Evolutionary conservation across 495 filamentous ascomycete species (phyloP).

Genomic region (Penicillium silybi): DNA sequence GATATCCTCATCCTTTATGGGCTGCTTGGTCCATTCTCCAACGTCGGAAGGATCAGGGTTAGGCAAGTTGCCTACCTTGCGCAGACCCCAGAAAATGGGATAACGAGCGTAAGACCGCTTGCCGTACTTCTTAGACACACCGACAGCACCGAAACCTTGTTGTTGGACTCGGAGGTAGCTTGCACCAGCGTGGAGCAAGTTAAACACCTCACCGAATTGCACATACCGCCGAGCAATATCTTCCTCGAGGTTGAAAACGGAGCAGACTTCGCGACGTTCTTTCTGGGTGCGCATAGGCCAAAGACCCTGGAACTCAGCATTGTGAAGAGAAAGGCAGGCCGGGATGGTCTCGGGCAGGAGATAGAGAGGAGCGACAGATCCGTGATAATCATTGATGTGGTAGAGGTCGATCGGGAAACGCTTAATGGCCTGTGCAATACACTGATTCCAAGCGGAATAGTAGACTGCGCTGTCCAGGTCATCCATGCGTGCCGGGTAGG

Average conservation of each 20-base stretch:
- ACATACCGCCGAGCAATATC: constrained; percentile 40
- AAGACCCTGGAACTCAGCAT: constrained; percentile 72
- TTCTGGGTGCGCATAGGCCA: constrained; percentile 73
- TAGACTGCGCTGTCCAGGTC: constrained; percentile 67
- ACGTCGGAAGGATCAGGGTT: constrained; percentile 76
- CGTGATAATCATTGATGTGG: constrained; percentile 81
- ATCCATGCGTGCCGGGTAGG: constrained; percentile 71
- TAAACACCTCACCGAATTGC: constrained; percentile 66
- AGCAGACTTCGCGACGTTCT: constrained; percentile 64
- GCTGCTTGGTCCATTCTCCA: constrained; percentile 59
- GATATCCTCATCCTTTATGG: constrained; percentile 48
- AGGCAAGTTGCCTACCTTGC: constrained; percentile 65
- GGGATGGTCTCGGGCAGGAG: constrained; percentile 57
- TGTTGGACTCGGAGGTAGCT: constrained; percentile 74
- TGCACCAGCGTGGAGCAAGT: constrained; percentile 68
- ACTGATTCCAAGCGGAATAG: constrained; percentile 72
- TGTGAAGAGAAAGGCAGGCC: constrained; percentile 51
- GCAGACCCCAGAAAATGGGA: constrained; percentile 74
- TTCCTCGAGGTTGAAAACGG: constrained; percentile 58
- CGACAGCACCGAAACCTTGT: constrained; percentile 70
- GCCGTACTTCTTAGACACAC: constrained; percentile 71
- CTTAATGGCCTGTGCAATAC: constrained; percentile 60
- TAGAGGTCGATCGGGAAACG: constrained; percentile 66
- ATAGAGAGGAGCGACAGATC: constrained; percentile 67
- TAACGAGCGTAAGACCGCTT: constrained; percentile 71